Evolutionary conservation across 1,139 yeast species (phyloP), one percentile per base, ranked within the genome.

Genomic region (Kazachstania sp.): DNA sequence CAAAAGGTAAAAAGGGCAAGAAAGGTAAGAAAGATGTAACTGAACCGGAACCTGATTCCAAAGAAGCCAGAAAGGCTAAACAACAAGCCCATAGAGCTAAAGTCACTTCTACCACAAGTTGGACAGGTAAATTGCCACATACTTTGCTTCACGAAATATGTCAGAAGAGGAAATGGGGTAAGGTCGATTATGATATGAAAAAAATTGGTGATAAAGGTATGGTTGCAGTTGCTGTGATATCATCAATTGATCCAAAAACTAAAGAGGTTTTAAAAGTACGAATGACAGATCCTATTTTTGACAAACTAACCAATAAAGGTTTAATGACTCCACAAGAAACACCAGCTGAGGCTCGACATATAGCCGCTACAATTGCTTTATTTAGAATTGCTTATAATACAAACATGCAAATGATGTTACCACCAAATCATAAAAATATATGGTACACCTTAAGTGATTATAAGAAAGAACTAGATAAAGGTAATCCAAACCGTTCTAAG

Each of bases 41-140:
- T 20, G 51, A 43, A n/a, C 53, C 51, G 19, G 52, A 51, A 18
- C 47, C 46, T 5, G 50, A 48, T 11, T 41, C 36, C 2, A 53
- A 52, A 19, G 58, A 53, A 16, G 54, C 48, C 19, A 53, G 49
- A 41, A 55, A 51, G 42, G 48, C 58, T 12, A 58, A 58, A 43
- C 60, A 49, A 40, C 59, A 54, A 45, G 56, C 49, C 15, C 57
- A 57, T 51, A 59, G 78, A 49, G 64, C 74, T 12, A 64, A 73
- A n/a, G 81, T 81, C 0, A 76, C 86, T 1, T 72, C 78, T 2
- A 71, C 81, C 1, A 66, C 78, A 1, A 79, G 84, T 23, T 90
- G 97, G 97, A 88, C 97, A 1, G 98, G 98, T 1, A 92, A 92
- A 58, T 70, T 92, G 12, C 97, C 98, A 0, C 88, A 86, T 2